Evolutionary conservation across 2,329 filamentous ascomycete genomes (phyloP), one percentile per base, ranked within the genome.

Genomic region (Colletotrichum shisoi): DNA sequence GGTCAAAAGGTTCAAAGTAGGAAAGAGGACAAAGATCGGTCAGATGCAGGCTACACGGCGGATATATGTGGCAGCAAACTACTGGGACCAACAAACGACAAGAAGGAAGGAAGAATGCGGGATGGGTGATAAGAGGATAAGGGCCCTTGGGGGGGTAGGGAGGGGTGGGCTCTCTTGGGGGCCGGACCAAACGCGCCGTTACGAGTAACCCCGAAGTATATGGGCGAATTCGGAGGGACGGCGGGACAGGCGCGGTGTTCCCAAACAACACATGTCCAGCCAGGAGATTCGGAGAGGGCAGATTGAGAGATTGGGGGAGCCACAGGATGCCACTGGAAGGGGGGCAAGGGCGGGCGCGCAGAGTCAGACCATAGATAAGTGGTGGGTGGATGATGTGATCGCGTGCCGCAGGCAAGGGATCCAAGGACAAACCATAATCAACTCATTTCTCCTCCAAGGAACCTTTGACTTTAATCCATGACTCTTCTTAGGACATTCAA

Each of bases 71-170:
- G 64, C 64, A 67, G 64, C 48, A 56, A 58, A 53, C 42, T 58
- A 67, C 64, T 64, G 64, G 61, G 49, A 54, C 64, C 64, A 67
- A 64, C 61, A 64, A 37, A 45, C 37, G 61, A 59, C 48, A 56
- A 54, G 54, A 51, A 59, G 54, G 17, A 51, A 67, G 64, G 61
- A 67, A 59, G 64, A 67, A 59, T 54, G 64, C 64, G 64, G 64
- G 64, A 67, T 67, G 48, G 54, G 54, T 63, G 64, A 67, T 63
- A 67, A 67, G 60, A 59, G 60, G 64, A 59, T 56, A 64, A 64
- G 64, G 46, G 46, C 21, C 46, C 48, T 2, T 34, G 7, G 31
- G 64, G 64, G 59, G 64, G 64, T 46, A 40, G 40, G 31, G 54
- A 42, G 48, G 48, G 53, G 61, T 48, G 60, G 53, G 42, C 24